Evolutionary conservation across 78 protist genomes (phyloP).

Genomic region (Paratrimastix pyriformis): DNA sequence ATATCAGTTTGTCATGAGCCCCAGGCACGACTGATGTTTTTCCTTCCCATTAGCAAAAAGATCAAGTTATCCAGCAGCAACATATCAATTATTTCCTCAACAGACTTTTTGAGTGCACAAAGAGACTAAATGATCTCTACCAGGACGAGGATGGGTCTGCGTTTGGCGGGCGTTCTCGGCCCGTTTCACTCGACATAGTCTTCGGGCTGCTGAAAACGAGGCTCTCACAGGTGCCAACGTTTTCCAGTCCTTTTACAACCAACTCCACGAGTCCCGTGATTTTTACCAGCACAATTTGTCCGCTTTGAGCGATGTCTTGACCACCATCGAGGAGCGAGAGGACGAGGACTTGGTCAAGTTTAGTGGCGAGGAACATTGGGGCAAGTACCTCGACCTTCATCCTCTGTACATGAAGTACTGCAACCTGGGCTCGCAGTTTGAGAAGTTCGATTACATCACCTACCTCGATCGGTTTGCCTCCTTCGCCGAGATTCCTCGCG

Average conservation of each 20-base stretch:
- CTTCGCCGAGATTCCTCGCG: conserved; percentile 28
- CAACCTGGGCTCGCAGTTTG: not conserved
- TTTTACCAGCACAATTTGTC: conserved; percentile 43
- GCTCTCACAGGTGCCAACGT: conserved; percentile 21
- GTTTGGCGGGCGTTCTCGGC: not conserved
- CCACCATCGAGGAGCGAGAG: not conserved
- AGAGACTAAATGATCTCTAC: conserved; percentile 32
- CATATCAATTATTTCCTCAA: conserved; percentile 40
- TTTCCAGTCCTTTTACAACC: conserved; percentile 40
- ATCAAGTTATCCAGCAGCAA: conserved; percentile 10
- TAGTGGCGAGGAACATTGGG: conserved; percentile 9
- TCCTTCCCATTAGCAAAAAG: not conserved
- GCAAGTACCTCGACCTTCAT: not conserved
- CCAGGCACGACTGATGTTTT: not conserved
- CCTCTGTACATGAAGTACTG: not conserved
- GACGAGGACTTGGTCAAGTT: conserved; percentile 21
- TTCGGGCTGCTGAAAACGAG: conserved; percentile 24
- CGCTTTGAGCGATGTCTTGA: conserved; percentile 13
- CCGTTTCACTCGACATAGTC: too few relatives aligned
- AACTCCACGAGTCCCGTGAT: conserved; percentile 40
- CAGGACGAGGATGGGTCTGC: conserved; percentile 39
- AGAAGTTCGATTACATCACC: conserved; percentile 22
- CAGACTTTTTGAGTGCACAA: conserved; percentile 24
- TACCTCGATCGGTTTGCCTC: conserved; percentile 31
- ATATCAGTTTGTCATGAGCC: not conserved